phyloP scores from a whole-genome alignment of 768 basidiomycete species.

The Plicaturopsis crispa region DNA sequence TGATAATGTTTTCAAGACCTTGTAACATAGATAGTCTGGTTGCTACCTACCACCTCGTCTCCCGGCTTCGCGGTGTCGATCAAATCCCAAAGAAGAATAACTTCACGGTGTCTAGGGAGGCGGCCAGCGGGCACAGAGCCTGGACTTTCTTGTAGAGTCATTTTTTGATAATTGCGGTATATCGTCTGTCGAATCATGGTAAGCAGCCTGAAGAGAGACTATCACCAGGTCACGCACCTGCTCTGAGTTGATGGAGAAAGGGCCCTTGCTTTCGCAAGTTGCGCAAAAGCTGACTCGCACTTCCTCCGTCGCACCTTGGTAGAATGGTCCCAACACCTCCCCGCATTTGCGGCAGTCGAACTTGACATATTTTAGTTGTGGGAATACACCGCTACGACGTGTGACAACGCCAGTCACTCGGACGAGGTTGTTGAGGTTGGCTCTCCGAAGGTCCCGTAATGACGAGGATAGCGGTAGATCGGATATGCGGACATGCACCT shows the following conservation, averaged over 20 bases:
- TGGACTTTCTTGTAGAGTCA: conserved; percentile 97
- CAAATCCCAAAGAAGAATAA: conserved; percentile 94
- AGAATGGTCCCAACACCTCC: conserved; percentile 92
- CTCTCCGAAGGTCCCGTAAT: conserved; percentile 87
- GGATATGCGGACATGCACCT: conserved; percentile 95
- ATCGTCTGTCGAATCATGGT: conserved; percentile 61
- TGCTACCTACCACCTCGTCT: conserved; percentile 81
- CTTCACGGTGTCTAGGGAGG: conserved; percentile 92
- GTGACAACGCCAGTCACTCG: conserved; percentile 96
- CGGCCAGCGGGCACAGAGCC: conserved; percentile 97
- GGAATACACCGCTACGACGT: conserved; percentile 91
- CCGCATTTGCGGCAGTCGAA: conserved; percentile 96
- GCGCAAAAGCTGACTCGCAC: conserved; percentile 92
- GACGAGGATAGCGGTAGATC: conserved; percentile 88
- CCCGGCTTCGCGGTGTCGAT: conserved; percentile 98
- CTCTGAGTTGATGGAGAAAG: conserved; percentile 94
- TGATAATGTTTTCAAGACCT: too few relatives aligned
- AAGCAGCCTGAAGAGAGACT: neutral
- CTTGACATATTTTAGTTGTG: conserved; percentile 99
- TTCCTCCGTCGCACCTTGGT: conserved; percentile 93
- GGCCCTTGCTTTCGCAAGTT: conserved; percentile 91
- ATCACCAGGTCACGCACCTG: conserved; percentile 45
- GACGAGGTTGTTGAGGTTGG: conserved; percentile 91
- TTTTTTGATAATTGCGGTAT: conserved; percentile 97
- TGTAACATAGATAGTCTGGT: neutral